Conservation (phyloP, 805 yeast genomes). For the Lipomyces mesembrius region DNA sequence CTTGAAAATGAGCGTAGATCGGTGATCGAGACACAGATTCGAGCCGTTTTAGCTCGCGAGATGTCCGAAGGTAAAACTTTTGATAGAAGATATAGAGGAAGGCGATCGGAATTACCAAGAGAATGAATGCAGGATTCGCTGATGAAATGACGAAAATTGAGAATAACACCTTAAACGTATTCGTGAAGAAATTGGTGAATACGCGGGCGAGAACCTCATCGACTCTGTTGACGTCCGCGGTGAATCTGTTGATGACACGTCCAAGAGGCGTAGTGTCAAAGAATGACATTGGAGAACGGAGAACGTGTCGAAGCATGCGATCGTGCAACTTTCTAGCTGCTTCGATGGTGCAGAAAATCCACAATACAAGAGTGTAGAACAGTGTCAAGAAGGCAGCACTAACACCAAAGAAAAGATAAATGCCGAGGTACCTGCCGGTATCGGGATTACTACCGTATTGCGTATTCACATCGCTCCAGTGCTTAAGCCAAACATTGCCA, state of each 20-base stretch:
- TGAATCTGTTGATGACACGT: conserved; percentile 84
- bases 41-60: conserved; percentile 78
- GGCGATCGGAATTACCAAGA: conserved; percentile 71
- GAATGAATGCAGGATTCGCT: conserved; percentile 84
- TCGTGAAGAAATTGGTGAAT: conserved; percentile 47
- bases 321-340: conserved; percentile 68
- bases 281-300: conserved; percentile 92
- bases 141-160: conserved; percentile 77
- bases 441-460: conserved; percentile 70
- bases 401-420: conserved; percentile 76
- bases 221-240: conserved; percentile 84
- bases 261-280: conserved; percentile 96
- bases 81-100: conserved; percentile 72
- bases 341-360: conserved; percentile 80
- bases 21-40: conserved; percentile 73
- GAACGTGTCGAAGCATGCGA: conserved; percentile 71
- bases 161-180: conserved; percentile 50
- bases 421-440: conserved; percentile 68
- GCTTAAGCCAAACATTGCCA: conserved; percentile 89
- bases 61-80: conserved; percentile 64
- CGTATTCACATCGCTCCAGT: conserved; percentile 93
- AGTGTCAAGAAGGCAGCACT: conserved; percentile 63
- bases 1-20: conserved; percentile 80
- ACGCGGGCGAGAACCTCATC: conserved; percentile 65
- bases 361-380: conserved; percentile 67